A percentile compares a stretch with the other conserved stretches of the same genome.
These are phyloP conservation scores for Chrysopogon serrulatus DNA, from an alignment of 176 grass and related monocot genomes.

Conservation along the genomic window DNA sequence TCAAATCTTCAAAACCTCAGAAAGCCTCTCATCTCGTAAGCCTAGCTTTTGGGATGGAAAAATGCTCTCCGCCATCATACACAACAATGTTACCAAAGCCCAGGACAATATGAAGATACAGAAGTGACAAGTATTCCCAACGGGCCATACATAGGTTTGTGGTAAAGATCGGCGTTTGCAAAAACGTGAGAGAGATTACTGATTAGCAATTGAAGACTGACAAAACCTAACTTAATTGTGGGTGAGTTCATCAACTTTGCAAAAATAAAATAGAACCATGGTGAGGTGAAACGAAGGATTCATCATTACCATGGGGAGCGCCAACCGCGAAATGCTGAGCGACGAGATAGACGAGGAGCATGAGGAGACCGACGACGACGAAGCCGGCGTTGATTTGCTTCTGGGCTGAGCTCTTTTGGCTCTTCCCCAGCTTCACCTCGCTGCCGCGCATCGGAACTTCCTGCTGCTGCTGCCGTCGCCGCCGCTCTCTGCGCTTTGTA, in stretches of 20 bases:
- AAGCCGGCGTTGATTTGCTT: neutral
- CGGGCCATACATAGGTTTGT: too few species aligned
- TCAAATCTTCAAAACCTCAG: neutral
- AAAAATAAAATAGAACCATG: neutral
- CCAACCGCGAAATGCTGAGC: neutral
- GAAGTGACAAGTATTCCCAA: too few species aligned
- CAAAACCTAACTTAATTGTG: neutral
- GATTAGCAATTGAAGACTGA: neutral
- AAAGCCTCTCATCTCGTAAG: neutral
- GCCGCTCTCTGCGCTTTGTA: neutral
- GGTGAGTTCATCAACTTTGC: neutral
- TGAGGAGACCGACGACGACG: neutral
- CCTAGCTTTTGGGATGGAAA: neutral
- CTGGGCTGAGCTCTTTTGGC: neutral
- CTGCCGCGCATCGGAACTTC: neutral
- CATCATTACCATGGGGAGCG: neutral
- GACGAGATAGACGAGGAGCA: neutral
- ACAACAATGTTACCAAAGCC: too few species aligned
- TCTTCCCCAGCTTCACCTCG: neutral
- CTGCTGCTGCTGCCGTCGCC: neutral
- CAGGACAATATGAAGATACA: too few species aligned
- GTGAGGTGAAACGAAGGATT: neutral
- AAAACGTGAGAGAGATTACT: neutral
- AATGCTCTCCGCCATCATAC: neutral
- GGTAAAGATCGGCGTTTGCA: too few species aligned